These are phyloP conservation scores for Mrakiaceae sp. DNA, from an alignment of 1,284 basidiomycete genomes.

Conservation along the genomic window DNA sequence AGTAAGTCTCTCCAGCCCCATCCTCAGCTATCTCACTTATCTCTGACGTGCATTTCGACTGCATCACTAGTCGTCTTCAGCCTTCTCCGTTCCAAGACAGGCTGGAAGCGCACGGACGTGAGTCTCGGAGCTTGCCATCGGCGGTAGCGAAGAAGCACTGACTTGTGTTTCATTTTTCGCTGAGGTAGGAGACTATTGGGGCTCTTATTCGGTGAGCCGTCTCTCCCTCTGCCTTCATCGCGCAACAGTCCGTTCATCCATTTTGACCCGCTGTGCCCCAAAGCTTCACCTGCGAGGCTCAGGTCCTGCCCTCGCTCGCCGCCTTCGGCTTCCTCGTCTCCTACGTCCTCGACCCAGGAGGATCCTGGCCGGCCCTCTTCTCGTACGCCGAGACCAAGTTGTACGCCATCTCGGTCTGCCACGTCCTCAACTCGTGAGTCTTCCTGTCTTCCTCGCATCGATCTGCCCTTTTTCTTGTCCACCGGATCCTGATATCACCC, in stretches of 20 bases:
- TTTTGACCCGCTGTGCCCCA: background rate
- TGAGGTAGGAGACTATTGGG: background rate
- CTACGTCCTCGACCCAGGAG: background rate
- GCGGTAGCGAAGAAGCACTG: too few species aligned
- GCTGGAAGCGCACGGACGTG: background rate
- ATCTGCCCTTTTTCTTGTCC: background rate
- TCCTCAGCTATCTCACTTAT: background rate
- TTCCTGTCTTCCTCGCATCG: background rate
- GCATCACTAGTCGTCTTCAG: background rate
- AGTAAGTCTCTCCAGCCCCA: background rate
- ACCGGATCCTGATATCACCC: background rate
- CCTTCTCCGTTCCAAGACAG: background rate
- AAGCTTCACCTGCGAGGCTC: background rate
- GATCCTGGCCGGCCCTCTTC: background rate
- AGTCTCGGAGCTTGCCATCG: background rate
- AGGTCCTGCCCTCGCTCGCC: background rate
- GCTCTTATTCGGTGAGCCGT: too few species aligned
- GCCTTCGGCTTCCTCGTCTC: background rate
- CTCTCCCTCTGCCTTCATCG: background rate
- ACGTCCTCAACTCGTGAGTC: background rate
- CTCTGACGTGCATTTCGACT: too few species aligned
- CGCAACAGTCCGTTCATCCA: background rate
- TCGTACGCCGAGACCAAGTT: background rate
- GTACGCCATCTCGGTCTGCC: background rate
- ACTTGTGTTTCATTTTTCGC: too few species aligned